These are phyloP conservation scores for Grifola frondosa DNA, from an alignment of 1,284 basidiomycete species.

Conservation along the genomic window DNA sequence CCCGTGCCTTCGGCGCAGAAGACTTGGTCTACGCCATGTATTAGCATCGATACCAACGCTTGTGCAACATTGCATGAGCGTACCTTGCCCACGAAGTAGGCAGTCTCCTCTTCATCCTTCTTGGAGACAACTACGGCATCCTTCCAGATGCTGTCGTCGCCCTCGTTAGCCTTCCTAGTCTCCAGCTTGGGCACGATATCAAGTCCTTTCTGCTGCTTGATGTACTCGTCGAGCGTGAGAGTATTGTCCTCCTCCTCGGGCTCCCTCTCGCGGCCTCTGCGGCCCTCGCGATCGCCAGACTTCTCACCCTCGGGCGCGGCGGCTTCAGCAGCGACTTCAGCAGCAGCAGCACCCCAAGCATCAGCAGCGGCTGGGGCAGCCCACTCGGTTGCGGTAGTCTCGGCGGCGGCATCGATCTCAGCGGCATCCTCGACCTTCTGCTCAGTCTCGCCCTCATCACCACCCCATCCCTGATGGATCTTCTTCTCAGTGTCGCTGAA, in stretches of 20 bases:
- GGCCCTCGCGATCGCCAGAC: conserved; percentile 41
- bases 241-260: conserved; percentile 93
- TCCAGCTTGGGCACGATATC: conserved; percentile 68
- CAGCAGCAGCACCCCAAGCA: conserved; percentile 40
- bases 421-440: conserved; percentile 69
- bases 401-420: conserved; percentile 39
- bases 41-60: not conserved
- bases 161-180: conserved; percentile 70
- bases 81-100: conserved; percentile 80
- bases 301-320: conserved; percentile 37
- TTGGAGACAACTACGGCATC: conserved; percentile 62
- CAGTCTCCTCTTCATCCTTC: conserved; percentile 55
- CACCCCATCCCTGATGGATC: conserved; percentile 89
- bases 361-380: conserved; percentile 35
- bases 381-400: conserved; percentile 44
- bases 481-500: conserved; percentile 88
- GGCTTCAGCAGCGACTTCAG: conserved; percentile 34
- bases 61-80: conserved; percentile 9
- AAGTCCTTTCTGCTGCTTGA: conserved; percentile 67
- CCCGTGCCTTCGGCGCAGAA: conserved; percentile 53
- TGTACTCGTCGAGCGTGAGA: conserved; percentile 82
- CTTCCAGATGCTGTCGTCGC: conserved; percentile 60
- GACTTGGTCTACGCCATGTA: conserved; percentile 47
- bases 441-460: conserved; percentile 79
- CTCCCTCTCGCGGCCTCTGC: conserved; percentile 47